Evolutionary conservation across 2,329 filamentous ascomycete genomes (phyloP).

Genomic region (Fusarium camptoceras): DNA sequence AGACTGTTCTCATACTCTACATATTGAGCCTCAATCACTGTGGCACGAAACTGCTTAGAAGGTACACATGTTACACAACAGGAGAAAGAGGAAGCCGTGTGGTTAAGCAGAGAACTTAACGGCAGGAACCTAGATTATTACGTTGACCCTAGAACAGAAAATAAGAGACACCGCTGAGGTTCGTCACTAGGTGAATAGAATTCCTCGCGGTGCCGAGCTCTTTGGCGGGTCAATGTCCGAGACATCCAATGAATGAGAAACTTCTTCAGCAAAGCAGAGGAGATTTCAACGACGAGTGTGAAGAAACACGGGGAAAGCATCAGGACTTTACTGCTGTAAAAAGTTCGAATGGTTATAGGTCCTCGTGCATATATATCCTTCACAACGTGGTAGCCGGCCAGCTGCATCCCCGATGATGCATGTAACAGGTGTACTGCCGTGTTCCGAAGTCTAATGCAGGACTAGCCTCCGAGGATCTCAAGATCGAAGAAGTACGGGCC

Average conservation of each 20-base stretch:
- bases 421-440: conserved; percentile 15
- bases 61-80: background rate
- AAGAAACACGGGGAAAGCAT: background rate
- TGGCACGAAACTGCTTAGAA: background rate
- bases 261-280: background rate
- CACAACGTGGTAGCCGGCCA: conserved; percentile 17
- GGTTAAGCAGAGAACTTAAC: background rate
- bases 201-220: background rate
- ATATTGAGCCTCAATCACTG: background rate
- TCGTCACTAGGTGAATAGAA: background rate
- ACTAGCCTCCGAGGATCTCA: background rate
- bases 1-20: background rate
- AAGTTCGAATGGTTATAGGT: background rate
- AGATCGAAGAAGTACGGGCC: background rate
- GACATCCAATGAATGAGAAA: background rate
- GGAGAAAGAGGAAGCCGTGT: background rate
- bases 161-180: background rate
- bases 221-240: background rate
- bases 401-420: conserved; percentile 18
- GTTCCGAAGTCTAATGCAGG: conserved; percentile 2
- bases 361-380: background rate
- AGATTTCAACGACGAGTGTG: background rate
- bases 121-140: background rate
- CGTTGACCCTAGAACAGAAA: too few relatives aligned
- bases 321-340: background rate